These are phyloP conservation scores for Ceratocystis harringtonii DNA, from an alignment of 2,329 filamentous ascomycete species.

Conservation along the genomic window DNA sequence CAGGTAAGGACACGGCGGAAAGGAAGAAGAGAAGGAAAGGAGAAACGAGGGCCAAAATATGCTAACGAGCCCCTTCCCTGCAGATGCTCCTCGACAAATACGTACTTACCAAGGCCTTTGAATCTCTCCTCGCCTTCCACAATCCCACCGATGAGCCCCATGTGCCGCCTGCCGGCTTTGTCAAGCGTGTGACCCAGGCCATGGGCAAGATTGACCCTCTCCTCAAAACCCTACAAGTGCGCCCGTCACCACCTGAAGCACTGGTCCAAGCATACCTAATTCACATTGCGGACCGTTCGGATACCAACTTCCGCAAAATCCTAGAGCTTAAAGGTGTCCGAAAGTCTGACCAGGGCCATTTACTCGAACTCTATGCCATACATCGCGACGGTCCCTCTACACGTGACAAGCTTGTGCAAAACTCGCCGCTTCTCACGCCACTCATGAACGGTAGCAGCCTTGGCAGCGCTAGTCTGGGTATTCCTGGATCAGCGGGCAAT, in stretches of 20 bases:
- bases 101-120: constrained; percentile 65
- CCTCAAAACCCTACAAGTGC: constrained; percentile 92
- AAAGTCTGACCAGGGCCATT: constrained; percentile 64
- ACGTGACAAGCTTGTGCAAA: constrained; percentile 55
- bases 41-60: neutral
- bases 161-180: constrained; percentile 44
- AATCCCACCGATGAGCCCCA: constrained; percentile 23
- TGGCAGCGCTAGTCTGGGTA: constrained; percentile 9
- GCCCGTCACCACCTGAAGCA: constrained; percentile 76
- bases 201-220: constrained; percentile 83
- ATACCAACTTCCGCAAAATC: constrained; percentile 90
- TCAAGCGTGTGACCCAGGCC: constrained; percentile 70
- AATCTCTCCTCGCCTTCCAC: constrained; percentile 52
- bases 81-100: constrained; percentile 95
- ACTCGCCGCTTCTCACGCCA: constrained; percentile 55
- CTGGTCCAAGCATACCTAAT: constrained; percentile 95
- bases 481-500: neutral
- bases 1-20: constrained; percentile 40
- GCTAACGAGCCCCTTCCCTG: constrained; percentile 19
- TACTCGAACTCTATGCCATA: constrained; percentile 69
- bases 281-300: constrained; percentile 85
- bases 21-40: neutral
- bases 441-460: constrained; percentile 37
- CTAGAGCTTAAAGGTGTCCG: constrained; percentile 88
- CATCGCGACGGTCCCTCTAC: constrained; percentile 58